phyloP scores from a whole-genome alignment of 2,329 filamentous ascomycete genomes.

The Helminthosporium solani region DNA sequence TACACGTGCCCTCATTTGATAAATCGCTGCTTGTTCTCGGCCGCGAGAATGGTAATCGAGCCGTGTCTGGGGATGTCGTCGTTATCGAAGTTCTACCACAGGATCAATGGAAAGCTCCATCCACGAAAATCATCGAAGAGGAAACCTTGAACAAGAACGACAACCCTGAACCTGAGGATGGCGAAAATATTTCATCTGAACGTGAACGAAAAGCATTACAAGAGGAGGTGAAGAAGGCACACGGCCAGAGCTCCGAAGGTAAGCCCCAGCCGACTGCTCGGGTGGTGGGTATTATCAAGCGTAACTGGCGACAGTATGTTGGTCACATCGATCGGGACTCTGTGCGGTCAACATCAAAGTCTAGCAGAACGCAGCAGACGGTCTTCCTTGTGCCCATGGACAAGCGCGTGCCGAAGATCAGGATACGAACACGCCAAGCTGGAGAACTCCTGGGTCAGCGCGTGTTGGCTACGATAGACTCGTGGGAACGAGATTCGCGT shows the following conservation, averaged over 20 bases:
- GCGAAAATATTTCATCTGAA: slow-evolving; percentile 75
- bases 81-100: slow-evolving; percentile 91
- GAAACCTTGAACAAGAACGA: slow-evolving; percentile 90
- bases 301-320: slow-evolving; percentile 98
- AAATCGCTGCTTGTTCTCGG: slow-evolving; percentile 86
- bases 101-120: slow-evolving; percentile 96
- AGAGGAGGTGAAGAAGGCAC: slow-evolving; percentile 84
- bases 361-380: slow-evolving; percentile 82
- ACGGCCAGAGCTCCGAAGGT: slow-evolving; percentile 73
- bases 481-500: slow-evolving; percentile 90
- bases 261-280: slow-evolving; percentile 85
- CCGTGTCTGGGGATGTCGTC: slow-evolving; percentile 87
- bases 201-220: slow-evolving; percentile 83
- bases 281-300: slow-evolving; percentile 88
- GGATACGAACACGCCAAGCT: slow-evolving; percentile 86
- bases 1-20: slow-evolving; percentile 86
- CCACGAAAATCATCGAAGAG: slow-evolving; percentile 93
- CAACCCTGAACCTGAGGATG: slow-evolving; percentile 80
- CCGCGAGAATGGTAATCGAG: slow-evolving; percentile 92
- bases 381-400: slow-evolving; percentile 98
- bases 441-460: slow-evolving; percentile 87
- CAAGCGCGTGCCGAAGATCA: slow-evolving; percentile 94
- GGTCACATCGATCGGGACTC: slow-evolving; percentile 91
- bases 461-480: slow-evolving; percentile 88
- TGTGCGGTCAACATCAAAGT: slow-evolving; percentile 68